Conservation (phyloP, 352 stramenopile species). For the Thalassiosira delicatula region DNA sequence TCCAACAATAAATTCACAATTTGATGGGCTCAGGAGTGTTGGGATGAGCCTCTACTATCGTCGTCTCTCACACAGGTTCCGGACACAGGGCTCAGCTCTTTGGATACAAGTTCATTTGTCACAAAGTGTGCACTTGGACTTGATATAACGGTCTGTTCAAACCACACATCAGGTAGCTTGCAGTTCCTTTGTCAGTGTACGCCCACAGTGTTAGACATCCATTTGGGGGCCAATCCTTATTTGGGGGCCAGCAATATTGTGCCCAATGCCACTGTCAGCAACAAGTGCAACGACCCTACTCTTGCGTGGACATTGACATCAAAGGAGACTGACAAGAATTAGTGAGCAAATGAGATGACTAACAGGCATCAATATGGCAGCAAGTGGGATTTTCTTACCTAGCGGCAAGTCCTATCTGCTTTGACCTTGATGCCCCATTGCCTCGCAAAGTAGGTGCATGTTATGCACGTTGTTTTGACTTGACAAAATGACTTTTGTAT, state of each 20-base stretch:
- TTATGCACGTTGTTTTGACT: conserved; percentile 18
- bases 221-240: conserved; percentile 47
- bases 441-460: conserved; percentile 52
- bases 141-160: conserved; percentile 79
- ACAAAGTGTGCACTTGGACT: conserved; percentile 59
- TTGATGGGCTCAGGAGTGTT: conserved; percentile 71
- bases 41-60: conserved; percentile 66
- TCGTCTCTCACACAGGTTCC: conserved; percentile 53
- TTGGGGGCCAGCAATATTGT: conserved; percentile 64
- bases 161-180: conserved; percentile 76
- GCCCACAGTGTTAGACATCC: conserved; percentile 82
- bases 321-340: background rate
- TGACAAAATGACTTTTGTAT: background rate
- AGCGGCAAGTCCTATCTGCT: conserved; percentile 83
- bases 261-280: conserved; percentile 76
- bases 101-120: conserved; percentile 67
- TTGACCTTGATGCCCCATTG: conserved; percentile 64
- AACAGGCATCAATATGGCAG: background rate
- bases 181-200: conserved; percentile 82
- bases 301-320: no score
- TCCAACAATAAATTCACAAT: conserved; percentile 81
- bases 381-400: conserved; percentile 36
- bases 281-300: conserved; percentile 77
- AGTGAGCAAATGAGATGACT: background rate
- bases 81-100: conserved; percentile 35